Evolutionary conservation across 805 yeast species (phyloP).

Genomic region (Wickerhamomyces hampshirensis): DNA sequence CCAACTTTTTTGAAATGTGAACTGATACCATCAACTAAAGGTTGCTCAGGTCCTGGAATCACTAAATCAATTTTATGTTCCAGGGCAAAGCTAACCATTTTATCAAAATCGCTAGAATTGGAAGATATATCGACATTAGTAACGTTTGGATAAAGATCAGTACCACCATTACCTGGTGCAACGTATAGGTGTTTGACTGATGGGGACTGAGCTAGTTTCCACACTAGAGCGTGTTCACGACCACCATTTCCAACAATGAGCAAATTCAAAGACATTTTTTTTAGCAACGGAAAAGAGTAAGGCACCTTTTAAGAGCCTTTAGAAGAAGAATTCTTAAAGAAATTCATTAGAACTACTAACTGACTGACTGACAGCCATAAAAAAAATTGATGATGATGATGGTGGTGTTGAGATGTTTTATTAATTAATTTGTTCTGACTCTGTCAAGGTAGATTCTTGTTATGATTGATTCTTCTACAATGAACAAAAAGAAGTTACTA

Average conservation of each 20-base stretch:
- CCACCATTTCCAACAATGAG: slow-evolving; percentile 97
- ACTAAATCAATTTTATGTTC: slow-evolving; percentile 66
- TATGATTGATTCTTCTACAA: neutral
- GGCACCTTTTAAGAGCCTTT: too few relatives aligned
- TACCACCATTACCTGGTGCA: slow-evolving; percentile 98
- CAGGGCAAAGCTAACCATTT: slow-evolving; percentile 69
- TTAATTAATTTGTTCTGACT: neutral
- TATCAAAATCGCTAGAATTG: slow-evolving; percentile 59
- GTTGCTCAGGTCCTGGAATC: slow-evolving; percentile 99
- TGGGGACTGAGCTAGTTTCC: slow-evolving; percentile 82
- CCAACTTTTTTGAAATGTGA: slow-evolving; percentile 73
- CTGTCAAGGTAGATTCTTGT: too few relatives aligned
- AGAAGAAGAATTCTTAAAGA: neutral
- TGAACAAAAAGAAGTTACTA: neutral
- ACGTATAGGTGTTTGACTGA: slow-evolving; percentile 71
- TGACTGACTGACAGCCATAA: neutral
- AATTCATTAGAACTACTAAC: too few relatives aligned
- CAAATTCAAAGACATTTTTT: slow-evolving; percentile 48
- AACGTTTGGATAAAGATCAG: slow-evolving; percentile 53
- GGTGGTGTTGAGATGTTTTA: neutral
- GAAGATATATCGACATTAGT: slow-evolving; percentile 66
- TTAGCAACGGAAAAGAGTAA: too few relatives aligned
- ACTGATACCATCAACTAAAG: slow-evolving; percentile 90
- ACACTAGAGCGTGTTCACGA: slow-evolving; percentile 94
- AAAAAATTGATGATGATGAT: too few relatives aligned